Evolutionary conservation across 371 early-diverging fungal species (phyloP).

Genomic region (Apophysomyces variabilis): DNA sequence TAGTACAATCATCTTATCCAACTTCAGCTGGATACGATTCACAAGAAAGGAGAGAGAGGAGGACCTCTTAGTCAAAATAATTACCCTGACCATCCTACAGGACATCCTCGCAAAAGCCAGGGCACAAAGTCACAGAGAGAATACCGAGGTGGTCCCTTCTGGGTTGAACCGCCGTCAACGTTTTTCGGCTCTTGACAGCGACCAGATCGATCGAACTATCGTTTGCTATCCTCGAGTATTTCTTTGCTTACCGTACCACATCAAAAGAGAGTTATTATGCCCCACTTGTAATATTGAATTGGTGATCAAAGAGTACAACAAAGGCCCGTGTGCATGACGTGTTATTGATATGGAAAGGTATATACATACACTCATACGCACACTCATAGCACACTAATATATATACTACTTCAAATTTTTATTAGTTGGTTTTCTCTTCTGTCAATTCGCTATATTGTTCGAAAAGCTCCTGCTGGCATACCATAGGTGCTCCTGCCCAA

Average conservation of each 20-base stretch:
- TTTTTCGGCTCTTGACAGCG: no score
- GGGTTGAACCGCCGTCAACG: no score
- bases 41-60: no score
- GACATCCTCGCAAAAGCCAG: no score
- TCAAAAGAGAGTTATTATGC: neutral
- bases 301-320: slow-evolving; percentile 9
- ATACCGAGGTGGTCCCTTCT: no score
- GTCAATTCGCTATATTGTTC: slow-evolving; percentile 17
- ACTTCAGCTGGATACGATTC: no score
- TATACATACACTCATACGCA: neutral
- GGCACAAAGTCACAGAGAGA: no score
- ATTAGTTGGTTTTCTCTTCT: slow-evolving; percentile 25
- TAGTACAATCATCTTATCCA: no score
- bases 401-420: neutral
- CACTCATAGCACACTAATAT: no score
- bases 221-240: slow-evolving; percentile 14
- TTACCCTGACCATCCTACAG: no score
- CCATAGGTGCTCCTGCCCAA: slow-evolving; percentile 10
- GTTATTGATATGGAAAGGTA: slow-evolving; percentile 20
- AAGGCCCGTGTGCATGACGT: slow-evolving; percentile 5
- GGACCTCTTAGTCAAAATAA: no score
- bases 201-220: neutral
- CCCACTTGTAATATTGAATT: slow-evolving; percentile 4
- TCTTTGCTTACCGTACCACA: slow-evolving; percentile 15
- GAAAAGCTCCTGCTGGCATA: neutral